Percentiles rank a stretch among this genome's conserved stretches.
These are phyloP conservation scores for Didymella lethalis DNA, from an alignment of 2,329 filamentous ascomycete species.

Conservation along the genomic window DNA sequence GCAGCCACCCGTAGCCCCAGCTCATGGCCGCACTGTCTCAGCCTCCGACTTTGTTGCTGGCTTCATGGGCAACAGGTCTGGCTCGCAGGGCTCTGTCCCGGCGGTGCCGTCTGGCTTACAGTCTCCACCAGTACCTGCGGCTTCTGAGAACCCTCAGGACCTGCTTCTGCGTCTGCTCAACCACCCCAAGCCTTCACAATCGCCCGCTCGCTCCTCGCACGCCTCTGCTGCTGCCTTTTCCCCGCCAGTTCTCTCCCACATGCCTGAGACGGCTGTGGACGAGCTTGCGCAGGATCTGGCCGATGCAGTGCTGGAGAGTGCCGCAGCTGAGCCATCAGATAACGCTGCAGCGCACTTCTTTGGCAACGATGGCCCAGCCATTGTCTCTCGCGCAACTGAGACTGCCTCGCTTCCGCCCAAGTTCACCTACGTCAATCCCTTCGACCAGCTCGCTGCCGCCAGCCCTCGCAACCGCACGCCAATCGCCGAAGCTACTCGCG, in stretches of 20 bases:
- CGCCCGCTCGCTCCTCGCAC: constrained; percentile 37
- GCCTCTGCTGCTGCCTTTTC: constrained; percentile 41
- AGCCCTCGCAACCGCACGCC: constrained; percentile 64
- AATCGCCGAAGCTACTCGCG: constrained; percentile 31
- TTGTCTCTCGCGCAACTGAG: constrained; percentile 47
- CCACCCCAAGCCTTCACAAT: constrained; percentile 65
- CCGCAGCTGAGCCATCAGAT: constrained; percentile 36
- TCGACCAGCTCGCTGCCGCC: constrained; percentile 72
- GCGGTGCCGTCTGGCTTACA: constrained; percentile 39
- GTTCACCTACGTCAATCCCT: constrained; percentile 77
- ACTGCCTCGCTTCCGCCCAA: constrained; percentile 52
- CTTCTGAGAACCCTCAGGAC: constrained; percentile 74
- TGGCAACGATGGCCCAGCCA: constrained; percentile 53
- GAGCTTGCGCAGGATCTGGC: constrained; percentile 56
- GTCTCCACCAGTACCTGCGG: constrained; percentile 38
- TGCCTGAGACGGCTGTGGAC: constrained; percentile 54
- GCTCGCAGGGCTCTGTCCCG: constrained; percentile 43
- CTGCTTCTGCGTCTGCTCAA: constrained; percentile 87
- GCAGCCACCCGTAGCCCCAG: constrained; percentile 25
- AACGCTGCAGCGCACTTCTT: constrained; percentile 42
- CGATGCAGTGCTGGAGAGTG: constrained; percentile 52
- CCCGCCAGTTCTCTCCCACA: constrained; percentile 42
- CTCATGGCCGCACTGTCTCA: constrained; percentile 55
- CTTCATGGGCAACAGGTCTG: constrained; percentile 59
- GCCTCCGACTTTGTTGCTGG: constrained; percentile 66